phyloP scores from a whole-genome alignment of 345 rosid species.

The Orychophragmus violaceus region DNA sequence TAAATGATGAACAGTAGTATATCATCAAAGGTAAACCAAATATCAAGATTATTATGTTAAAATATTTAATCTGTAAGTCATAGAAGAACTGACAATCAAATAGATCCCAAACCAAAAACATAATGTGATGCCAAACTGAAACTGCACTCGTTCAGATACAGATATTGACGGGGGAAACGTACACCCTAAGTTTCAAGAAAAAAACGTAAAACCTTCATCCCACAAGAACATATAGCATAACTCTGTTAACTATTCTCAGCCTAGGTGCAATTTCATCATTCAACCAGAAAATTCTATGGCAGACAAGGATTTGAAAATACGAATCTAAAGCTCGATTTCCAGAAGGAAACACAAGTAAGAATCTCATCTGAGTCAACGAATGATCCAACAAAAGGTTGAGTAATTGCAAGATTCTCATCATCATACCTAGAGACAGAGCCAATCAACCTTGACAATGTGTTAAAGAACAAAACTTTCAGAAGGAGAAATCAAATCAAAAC shows the following conservation, averaged over 20 bases:
- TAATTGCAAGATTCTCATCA: not conserved
- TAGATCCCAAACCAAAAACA: no score
- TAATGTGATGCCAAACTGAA: no score
- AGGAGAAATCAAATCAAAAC: not conserved
- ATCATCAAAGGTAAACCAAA: constrained; percentile 1
- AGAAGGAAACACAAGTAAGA: constrained; percentile 4
- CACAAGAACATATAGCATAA: not conserved
- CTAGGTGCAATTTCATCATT: no score
- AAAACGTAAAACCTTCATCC: not conserved
- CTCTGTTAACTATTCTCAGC: no score
- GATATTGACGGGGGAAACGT: not conserved
- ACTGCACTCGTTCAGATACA: not conserved
- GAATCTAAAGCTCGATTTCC: not conserved
- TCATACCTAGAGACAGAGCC: constrained; percentile 12
- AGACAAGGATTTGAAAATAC: no score
- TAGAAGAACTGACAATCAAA: not conserved
- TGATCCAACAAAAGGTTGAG: not conserved
- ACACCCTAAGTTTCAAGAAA: no score
- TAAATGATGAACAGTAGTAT: not conserved
- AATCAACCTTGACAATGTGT: constrained; percentile 14
- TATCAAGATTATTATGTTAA: not conserved
- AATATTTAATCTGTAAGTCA: not conserved
- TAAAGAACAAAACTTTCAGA: constrained; percentile 10
- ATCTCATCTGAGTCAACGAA: constrained; percentile 4
- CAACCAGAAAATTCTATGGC: no score